These are phyloP conservation scores for Bjerkandera adusta DNA, from an alignment of 1,284 basidiomycete species.

Conservation along the genomic window DNA sequence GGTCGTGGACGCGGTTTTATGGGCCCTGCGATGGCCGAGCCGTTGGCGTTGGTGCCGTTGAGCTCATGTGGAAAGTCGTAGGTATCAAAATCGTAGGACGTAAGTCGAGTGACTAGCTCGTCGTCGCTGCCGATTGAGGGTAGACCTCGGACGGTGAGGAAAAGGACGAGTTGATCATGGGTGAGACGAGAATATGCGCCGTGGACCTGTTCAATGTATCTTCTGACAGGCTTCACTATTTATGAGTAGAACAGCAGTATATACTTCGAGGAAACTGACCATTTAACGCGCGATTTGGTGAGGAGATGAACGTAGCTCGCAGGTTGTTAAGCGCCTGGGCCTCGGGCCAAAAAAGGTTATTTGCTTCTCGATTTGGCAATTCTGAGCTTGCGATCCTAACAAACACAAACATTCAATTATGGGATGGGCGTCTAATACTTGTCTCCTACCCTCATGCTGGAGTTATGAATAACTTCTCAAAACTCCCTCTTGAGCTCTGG, in stretches of 20 bases:
- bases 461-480: slow-evolving; percentile 30
- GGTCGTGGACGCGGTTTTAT: slow-evolving; percentile 25
- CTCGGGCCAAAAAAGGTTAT: slow-evolving; percentile 3
- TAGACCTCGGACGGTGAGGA: slow-evolving; percentile 67
- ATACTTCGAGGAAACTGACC: slow-evolving; percentile 4
- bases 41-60: slow-evolving; percentile 17
- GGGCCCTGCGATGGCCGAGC: slow-evolving; percentile 12
- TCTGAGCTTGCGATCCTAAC: slow-evolving; percentile 15
- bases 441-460: not conserved
- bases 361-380: slow-evolving; percentile 4
- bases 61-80: slow-evolving; percentile 54
- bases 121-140: slow-evolving; percentile 55
- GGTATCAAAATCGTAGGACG: slow-evolving; percentile 67
- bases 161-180: slow-evolving; percentile 66
- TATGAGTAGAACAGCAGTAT: slow-evolving; percentile 9
- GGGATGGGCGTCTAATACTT: not conserved
- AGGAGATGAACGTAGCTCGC: not conserved
- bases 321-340: not conserved
- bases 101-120: slow-evolving; percentile 66
- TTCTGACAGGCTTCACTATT: slow-evolving; percentile 23
- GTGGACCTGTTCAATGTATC: slow-evolving; percentile 42
- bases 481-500: slow-evolving; percentile 49
- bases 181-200: slow-evolving; percentile 68
- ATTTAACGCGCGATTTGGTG: not conserved
- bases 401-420: slow-evolving; percentile 14